phyloP scores from a whole-genome alignment of 106 monocot species.

The Agapanthus africanus region DNA sequence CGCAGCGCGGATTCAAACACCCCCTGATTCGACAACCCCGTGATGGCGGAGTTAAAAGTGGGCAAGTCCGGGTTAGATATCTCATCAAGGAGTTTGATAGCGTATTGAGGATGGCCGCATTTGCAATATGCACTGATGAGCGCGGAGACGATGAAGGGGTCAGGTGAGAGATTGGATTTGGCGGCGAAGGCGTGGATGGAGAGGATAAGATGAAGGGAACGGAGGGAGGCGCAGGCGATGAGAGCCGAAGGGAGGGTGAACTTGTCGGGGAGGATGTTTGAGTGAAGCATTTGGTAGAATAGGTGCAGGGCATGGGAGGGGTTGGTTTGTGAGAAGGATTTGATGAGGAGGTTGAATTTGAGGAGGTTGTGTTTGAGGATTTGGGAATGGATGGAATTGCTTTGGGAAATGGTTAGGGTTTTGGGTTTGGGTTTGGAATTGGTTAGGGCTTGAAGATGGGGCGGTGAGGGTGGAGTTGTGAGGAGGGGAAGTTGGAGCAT shows the following conservation, averaged over 20 bases:
- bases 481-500: not conserved
- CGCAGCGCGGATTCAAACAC: slow-evolving; percentile 2
- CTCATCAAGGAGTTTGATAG: slow-evolving; percentile 11
- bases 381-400: slow-evolving; percentile 17
- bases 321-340: not conserved
- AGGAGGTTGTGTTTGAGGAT: slow-evolving; percentile 22
- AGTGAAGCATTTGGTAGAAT: slow-evolving; percentile 3
- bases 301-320: slow-evolving; percentile 9
- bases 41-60: slow-evolving; percentile 7
- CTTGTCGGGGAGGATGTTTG: slow-evolving; percentile 5
- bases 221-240: slow-evolving; percentile 11
- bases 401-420: slow-evolving; percentile 2
- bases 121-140: slow-evolving; percentile 4
- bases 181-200: slow-evolving; percentile 4
- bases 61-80: slow-evolving; percentile 1
- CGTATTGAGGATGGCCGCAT: slow-evolving; percentile 1
- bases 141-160: slow-evolving; percentile 12
- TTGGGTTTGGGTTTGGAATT: not conserved
- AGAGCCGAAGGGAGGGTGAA: slow-evolving; percentile 17
- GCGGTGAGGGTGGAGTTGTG: not conserved
- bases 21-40: slow-evolving; percentile 12
- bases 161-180: not conserved
- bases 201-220: not conserved
- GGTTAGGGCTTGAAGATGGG: not conserved
- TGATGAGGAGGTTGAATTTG: slow-evolving; percentile 6